Percentiles rank a stretch among this genome's conserved stretches.
Evolutionary conservation across 768 basidiomycete species (phyloP).

Genomic region (Coprinopsis strossmayeri): DNA sequence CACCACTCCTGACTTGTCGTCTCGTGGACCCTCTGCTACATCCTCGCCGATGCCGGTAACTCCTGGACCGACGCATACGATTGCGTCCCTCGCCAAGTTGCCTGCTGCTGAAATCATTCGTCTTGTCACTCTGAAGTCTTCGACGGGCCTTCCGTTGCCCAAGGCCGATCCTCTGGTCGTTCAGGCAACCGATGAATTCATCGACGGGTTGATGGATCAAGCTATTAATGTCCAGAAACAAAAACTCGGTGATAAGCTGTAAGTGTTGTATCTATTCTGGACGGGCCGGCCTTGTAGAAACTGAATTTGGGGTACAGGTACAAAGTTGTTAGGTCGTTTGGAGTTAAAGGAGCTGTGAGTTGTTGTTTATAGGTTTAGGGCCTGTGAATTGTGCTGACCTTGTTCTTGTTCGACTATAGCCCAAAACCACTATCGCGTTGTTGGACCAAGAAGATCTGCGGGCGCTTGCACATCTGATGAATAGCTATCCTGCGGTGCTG

Average conservation of each 20-base stretch:
- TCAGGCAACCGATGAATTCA: constrained; percentile 65
- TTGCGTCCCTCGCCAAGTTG: constrained; percentile 63
- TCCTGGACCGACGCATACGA: constrained; percentile 51
- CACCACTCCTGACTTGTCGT: constrained; percentile 71
- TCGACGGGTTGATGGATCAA: constrained; percentile 55
- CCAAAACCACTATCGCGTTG: constrained; percentile 78
- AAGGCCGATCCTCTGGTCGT: constrained; percentile 67
- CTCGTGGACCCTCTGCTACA: constrained; percentile 63
- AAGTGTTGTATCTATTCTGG: constrained; percentile 16
- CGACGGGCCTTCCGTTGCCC: constrained; percentile 50
- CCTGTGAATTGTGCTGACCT: background rate
- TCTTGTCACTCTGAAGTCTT: constrained; percentile 46
- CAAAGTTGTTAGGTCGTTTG: constrained; percentile 68
- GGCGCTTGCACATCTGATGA: constrained; percentile 79
- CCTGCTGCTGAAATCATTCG: constrained; percentile 72
- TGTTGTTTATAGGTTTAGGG: constrained; percentile 5
- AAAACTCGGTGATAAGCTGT: constrained; percentile 73
- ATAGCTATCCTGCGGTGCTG: constrained; percentile 75
- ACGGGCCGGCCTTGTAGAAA: background rate
- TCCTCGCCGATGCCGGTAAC: constrained; percentile 66
- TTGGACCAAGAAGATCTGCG: constrained; percentile 83
- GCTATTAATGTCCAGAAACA: constrained; percentile 66
- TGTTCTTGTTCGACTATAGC: constrained; percentile 30
- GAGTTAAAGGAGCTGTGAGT: constrained; percentile 71
- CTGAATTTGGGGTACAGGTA: constrained; percentile 22